These are phyloP conservation scores for Xerocomus amazonicus DNA, from an alignment of 1,284 basidiomycete genomes.

Conservation along the genomic window DNA sequence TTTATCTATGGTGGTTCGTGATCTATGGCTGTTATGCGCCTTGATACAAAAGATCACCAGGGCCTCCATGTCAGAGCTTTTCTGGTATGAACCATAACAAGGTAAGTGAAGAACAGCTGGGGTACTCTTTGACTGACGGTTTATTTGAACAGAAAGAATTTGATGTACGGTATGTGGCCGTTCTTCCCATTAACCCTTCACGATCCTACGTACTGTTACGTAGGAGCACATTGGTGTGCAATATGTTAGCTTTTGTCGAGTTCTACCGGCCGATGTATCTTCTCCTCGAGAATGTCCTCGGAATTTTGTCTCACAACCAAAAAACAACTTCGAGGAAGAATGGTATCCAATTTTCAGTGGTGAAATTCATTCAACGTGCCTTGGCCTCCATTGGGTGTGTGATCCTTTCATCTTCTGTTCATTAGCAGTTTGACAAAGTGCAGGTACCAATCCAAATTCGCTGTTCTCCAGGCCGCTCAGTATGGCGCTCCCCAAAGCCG, in stretches of 20 bases:
- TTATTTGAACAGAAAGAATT: conserved; percentile 44
- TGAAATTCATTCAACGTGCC: conserved; percentile 60
- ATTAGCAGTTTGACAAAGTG: not conserved
- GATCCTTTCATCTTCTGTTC: not conserved
- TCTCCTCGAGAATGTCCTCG: conserved; percentile 67
- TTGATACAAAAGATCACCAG: conserved; percentile 32
- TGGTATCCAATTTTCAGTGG: conserved; percentile 49
- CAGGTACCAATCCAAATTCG: conserved; percentile 66
- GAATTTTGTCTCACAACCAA: conserved; percentile 48
- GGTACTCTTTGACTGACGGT: conserved; percentile 1
- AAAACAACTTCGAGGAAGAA: conserved; percentile 29
- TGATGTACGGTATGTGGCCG: conserved; percentile 48
- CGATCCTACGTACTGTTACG: conserved; percentile 2
- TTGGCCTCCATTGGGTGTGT: conserved; percentile 59
- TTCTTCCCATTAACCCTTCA: not conserved
- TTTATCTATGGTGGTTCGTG: conserved; percentile 65
- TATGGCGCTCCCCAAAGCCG: conserved; percentile 69
- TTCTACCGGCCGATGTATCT: conserved; percentile 60
- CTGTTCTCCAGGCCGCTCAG: conserved; percentile 61
- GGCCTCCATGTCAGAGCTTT: conserved; percentile 70
- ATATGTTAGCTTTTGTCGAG: conserved; percentile 74
- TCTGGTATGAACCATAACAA: conserved; percentile 57
- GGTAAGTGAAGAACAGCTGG: conserved; percentile 32
- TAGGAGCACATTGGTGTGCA: conserved; percentile 60
- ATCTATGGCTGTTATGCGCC: conserved; percentile 1